These are phyloP conservation scores for Pneumocystis carinii DNA, from an alignment of 1,139 yeast genomes.

Conservation along the genomic window DNA sequence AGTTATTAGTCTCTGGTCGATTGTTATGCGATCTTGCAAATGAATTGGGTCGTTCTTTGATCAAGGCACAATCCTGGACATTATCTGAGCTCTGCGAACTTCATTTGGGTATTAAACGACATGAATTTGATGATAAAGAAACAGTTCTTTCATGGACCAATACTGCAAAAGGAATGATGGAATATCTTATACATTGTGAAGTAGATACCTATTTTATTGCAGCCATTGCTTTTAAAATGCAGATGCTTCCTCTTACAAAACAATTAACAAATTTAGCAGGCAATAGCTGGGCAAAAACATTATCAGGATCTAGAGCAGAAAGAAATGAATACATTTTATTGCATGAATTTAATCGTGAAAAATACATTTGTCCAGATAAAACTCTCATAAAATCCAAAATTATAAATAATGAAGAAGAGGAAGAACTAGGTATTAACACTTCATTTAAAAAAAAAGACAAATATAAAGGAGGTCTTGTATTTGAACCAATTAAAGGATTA, in stretches of 20 bases:
- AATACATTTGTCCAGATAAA: conserved; percentile 81
- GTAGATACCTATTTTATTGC: conserved; percentile 49
- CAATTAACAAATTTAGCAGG: conserved; percentile 92
- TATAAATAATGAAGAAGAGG: conserved; percentile 15
- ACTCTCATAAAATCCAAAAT: conserved; percentile 4
- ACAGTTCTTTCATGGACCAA: conserved; percentile 34
- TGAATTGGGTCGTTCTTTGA: conserved; percentile 86
- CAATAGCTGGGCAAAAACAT: conserved; percentile 91
- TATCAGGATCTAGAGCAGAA: conserved; percentile 92
- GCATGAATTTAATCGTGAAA: conserved; percentile 76
- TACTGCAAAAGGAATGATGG: conserved; percentile 47
- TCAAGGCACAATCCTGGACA: conserved; percentile 96
- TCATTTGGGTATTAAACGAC: conserved; percentile 48
- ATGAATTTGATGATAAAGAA: conserved; percentile 49
- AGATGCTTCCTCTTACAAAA: conserved; percentile 74
- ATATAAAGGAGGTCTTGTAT: conserved; percentile 90
- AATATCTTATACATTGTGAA: conserved; percentile 59
- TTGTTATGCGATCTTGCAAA: conserved; percentile 84
- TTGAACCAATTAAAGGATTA: conserved; percentile 91
- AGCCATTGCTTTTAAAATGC: conserved; percentile 68
- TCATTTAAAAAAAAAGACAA: conserved; percentile 57
- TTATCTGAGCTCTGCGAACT: conserved; percentile 78
- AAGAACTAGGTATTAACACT: conserved; percentile 21
- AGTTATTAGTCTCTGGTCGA: conserved; percentile 73
- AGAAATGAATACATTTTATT: conserved; percentile 84